phyloP scores from a whole-genome alignment of 2,329 filamentous ascomycete species.

The Apiospora saccharicola region DNA sequence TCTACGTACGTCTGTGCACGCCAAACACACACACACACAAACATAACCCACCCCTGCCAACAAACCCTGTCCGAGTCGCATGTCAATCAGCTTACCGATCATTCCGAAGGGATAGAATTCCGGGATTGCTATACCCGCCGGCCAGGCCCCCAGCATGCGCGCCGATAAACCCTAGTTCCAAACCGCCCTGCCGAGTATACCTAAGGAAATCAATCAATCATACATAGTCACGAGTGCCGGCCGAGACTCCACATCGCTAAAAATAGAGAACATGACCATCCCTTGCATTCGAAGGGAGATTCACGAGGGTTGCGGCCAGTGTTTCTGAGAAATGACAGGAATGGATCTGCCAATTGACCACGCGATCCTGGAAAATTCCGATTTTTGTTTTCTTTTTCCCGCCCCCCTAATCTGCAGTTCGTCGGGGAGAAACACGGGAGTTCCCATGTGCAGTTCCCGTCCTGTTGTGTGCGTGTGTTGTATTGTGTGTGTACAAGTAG shows the following conservation, averaged over 20 bases:
- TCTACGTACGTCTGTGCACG: neutral
- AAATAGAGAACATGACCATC: slow-evolving; percentile 14
- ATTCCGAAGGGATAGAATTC: neutral
- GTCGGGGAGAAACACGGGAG: neutral
- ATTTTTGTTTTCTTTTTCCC: neutral
- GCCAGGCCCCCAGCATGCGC: neutral
- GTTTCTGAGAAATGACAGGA: slow-evolving; percentile 20
- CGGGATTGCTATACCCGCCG: neutral
- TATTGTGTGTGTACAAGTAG: too few species aligned
- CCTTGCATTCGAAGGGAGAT: neutral
- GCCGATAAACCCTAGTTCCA: neutral
- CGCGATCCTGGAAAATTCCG: neutral
- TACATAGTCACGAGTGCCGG: neutral
- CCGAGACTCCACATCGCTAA: slow-evolving; percentile 2
- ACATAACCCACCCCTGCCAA: neutral
- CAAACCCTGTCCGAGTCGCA: neutral
- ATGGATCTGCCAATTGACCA: neutral
- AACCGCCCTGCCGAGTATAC: neutral
- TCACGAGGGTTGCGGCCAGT: neutral
- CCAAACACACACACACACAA: neutral
- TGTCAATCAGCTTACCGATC: neutral
- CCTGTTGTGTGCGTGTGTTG: neutral
- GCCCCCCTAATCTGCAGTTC: neutral
- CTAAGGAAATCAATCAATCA: neutral
- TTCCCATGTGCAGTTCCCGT: neutral